Percentiles rank a stretch among this genome's conserved stretches.
These are phyloP conservation scores for Hemisphaericaspora xylofermentans DNA, from an alignment of 1,139 yeast genomes.

Conservation along the genomic window DNA sequence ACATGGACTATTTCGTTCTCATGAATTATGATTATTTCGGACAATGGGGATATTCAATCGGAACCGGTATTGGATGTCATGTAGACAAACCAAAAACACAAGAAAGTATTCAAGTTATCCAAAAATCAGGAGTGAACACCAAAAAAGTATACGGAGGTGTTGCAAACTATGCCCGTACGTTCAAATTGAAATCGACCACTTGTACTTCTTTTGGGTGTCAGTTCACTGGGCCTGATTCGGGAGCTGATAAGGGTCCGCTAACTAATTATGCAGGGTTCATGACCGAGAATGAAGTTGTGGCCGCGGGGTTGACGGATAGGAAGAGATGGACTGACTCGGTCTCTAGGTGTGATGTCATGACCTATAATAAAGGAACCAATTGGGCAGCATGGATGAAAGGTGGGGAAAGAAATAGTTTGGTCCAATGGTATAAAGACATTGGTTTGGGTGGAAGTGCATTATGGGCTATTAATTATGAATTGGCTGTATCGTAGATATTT, in stretches of 20 bases:
- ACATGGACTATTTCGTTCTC: conserved; percentile 17
- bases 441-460: conserved; percentile 6
- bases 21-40: conserved; percentile 21
- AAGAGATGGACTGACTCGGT: conserved; percentile 3
- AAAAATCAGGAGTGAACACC: conserved; percentile 19
- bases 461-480: conserved; percentile 7
- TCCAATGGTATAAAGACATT: conserved; percentile 4
- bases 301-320: background rate
- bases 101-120: conserved; percentile 15
- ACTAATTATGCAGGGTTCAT: conserved; percentile 3
- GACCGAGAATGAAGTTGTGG: conserved; percentile 5
- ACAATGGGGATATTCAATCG: conserved; percentile 13
- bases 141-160: conserved; percentile 20
- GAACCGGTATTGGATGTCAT: conserved; percentile 15
- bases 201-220: conserved; percentile 9
- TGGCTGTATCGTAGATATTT: too few species aligned
- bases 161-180: conserved; percentile 20
- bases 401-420: background rate
- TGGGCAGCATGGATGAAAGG: conserved; percentile 7
- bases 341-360: conserved; percentile 5
- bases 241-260: conserved; percentile 2
- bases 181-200: conserved; percentile 8
- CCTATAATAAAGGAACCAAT: conserved; percentile 5
- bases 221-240: conserved; percentile 5
- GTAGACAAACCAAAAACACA: conserved; percentile 11